Base-by-base conservation (phyloP, 2,329 filamentous ascomycete species). In the Ophiostoma quercus region DNA sequence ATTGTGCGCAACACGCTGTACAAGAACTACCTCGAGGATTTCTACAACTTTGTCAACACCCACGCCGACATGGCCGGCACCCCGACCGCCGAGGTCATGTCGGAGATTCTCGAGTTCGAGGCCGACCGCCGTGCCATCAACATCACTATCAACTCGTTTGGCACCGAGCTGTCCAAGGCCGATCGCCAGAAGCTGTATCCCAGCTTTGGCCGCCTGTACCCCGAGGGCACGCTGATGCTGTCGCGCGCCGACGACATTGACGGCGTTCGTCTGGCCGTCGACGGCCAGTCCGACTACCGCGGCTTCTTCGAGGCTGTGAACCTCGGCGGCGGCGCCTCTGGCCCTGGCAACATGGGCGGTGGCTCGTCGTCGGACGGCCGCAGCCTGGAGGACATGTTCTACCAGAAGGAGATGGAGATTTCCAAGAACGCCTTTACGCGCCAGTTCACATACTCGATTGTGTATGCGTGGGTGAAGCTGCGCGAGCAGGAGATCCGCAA, bases 401-500 rank as follows among this genome's bases (percentile, higher is more conserved):
- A 99, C 79, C 92, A 97, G 80, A 98, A 97, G 82, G 95, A 99
- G 82, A 98, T 98, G 95, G 94, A 99, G 79, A 90, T 98, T 73
- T 94, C 92, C 70, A 99, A 99, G 85, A 82, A 90, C 72, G 92
- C 94, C 9, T 99, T 99, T 78, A 99, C 95, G 5, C 87, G 92
- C 75, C 95, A 99, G 79, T 99, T 99, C 79, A 96, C 93, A 16
- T 93, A 92, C 76, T 91, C 92, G 47, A 92, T 98, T 74, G 92
- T 99, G 67, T 99, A 98, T 78, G 93, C 93, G 22, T 99, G 95
- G 95, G 92, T 99, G 71, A 97, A 96, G 84, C 83, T 99, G 77
- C 88, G 94, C 79, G 95, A 99, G 81, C 95, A 99, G 94, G 95
- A 99, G 90, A 97, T 98, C 76, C 91, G 95, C 74, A 99, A 99